A percentile compares a stretch with the other conserved stretches of the same genome.
Evolutionary conservation across 805 yeast genomes (phyloP).

Genomic region (Danielia reshetovae): DNA sequence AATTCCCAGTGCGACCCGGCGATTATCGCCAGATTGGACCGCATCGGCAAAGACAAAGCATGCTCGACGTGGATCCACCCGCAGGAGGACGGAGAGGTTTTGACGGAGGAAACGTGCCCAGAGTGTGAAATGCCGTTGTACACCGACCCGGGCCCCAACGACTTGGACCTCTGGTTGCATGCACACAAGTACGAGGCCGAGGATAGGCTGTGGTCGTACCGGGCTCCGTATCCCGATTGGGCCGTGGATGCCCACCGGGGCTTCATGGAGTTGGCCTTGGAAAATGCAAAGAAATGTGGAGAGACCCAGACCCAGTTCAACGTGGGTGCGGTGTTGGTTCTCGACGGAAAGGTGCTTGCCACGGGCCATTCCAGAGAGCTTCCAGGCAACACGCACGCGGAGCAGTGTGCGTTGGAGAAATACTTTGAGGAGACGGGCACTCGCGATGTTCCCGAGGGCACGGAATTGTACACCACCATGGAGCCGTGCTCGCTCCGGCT

Average conservation of each 20-base stretch:
- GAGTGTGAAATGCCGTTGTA: slow-evolving; percentile 69
- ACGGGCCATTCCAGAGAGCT: slow-evolving; percentile 89
- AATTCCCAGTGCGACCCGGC: slow-evolving; percentile 47
- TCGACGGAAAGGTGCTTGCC: slow-evolving; percentile 56
- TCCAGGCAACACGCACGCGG: slow-evolving; percentile 96
- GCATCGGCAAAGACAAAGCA: slow-evolving; percentile 65
- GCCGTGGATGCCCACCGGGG: slow-evolving; percentile 55
- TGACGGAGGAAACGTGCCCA: slow-evolving; percentile 56
- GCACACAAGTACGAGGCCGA: slow-evolving; percentile 74
- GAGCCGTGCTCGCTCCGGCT: slow-evolving; percentile 90
- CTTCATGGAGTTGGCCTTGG: slow-evolving; percentile 73
- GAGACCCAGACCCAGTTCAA: slow-evolving; percentile 83
- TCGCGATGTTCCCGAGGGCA: slow-evolving; percentile 60
- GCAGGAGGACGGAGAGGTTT: slow-evolving; percentile 59
- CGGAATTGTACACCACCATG: slow-evolving; percentile 91
- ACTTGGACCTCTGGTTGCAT: slow-evolving; percentile 85
- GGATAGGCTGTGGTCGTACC: slow-evolving; percentile 62
- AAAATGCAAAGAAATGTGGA: slow-evolving; percentile 75
- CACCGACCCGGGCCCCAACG: slow-evolving; percentile 86
- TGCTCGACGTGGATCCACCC: slow-evolving; percentile 69
- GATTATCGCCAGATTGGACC: slow-evolving; percentile 49
- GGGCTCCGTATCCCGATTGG: slow-evolving; percentile 80
- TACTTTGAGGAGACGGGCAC: slow-evolving; percentile 41
- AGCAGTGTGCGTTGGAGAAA: slow-evolving; percentile 87
- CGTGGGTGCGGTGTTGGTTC: slow-evolving; percentile 86